Conservation (phyloP, 2,329 filamentous ascomycete species). For the Venturia asperata region DNA sequence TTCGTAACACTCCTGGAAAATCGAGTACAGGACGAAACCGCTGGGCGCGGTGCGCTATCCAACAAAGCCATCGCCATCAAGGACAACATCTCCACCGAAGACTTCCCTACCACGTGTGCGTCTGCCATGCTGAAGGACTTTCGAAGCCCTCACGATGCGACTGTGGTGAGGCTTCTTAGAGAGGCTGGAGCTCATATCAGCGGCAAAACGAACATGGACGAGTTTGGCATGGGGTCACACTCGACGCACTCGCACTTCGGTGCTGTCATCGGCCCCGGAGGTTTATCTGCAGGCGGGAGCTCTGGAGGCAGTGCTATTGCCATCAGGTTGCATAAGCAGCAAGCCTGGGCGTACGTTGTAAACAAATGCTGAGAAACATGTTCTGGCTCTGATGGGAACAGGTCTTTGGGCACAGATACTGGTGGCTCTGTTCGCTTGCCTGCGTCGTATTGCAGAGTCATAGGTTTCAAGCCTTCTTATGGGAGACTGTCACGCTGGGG, state of each 20-base stretch:
- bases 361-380: not conserved
- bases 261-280: slow-evolving; percentile 40
- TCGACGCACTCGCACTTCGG: slow-evolving; percentile 62
- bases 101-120: slow-evolving; percentile 65
- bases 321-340: slow-evolving; percentile 47
- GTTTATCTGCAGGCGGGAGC: slow-evolving; percentile 71
- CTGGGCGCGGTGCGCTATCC: not conserved
- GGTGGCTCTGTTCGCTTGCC: slow-evolving; percentile 83
- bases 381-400: slow-evolving; percentile 25
- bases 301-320: slow-evolving; percentile 90
- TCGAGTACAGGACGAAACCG: too few relatives aligned
- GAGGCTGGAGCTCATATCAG: slow-evolving; percentile 55
- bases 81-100: slow-evolving; percentile 45
- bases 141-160: slow-evolving; percentile 72
- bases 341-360: slow-evolving; percentile 49
- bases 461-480: slow-evolving; percentile 90
- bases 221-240: slow-evolving; percentile 92
- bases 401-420: slow-evolving; percentile 85
- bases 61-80: slow-evolving; percentile 36
- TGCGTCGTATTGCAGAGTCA: slow-evolving; percentile 73
- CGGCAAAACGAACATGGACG: slow-evolving; percentile 89
- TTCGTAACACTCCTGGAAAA: not conserved
- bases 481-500: slow-evolving; percentile 79
- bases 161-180: slow-evolving; percentile 64
- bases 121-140: slow-evolving; percentile 65